Evolutionary conservation across 2,329 filamentous ascomycete genomes (phyloP).

Genomic region (Juglanconis juglandina): DNA sequence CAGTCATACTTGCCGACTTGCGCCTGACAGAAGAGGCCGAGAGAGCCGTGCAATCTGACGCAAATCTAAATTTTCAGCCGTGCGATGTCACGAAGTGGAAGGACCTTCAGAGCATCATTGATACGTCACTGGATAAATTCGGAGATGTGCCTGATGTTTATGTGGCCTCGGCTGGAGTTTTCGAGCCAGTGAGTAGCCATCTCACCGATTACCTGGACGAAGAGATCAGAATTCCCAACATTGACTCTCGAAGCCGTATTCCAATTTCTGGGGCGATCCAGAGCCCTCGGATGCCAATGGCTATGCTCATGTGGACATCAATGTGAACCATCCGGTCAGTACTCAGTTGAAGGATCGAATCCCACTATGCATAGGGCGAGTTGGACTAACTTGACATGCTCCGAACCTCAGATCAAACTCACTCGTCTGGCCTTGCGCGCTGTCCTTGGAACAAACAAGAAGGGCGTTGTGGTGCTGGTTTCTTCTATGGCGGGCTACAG

Average conservation of each 20-base stretch:
- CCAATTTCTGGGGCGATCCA: constrained; percentile 1
- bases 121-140: not conserved
- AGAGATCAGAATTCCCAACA: not conserved
- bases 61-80: not conserved
- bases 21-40: not conserved
- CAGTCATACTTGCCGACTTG: constrained; percentile 1
- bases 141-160: constrained; percentile 1
- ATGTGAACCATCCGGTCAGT: constrained; percentile 6
- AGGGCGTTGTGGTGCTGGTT: constrained; percentile 21
- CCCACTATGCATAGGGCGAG: not conserved
- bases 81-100: constrained; percentile 5
- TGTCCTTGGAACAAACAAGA: constrained; percentile 1
- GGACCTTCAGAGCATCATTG: not conserved
- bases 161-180: not conserved
- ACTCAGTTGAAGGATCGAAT: not conserved
- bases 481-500: constrained; percentile 30
- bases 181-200: not conserved
- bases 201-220: not conserved
- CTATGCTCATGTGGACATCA: not conserved
- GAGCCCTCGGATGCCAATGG: not conserved
- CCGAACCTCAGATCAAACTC: not conserved
- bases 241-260: not conserved
- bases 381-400: not conserved
- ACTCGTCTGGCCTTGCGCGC: constrained; percentile 5
- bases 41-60: not conserved